Evolutionary conservation across 2,329 filamentous ascomycete species (phyloP).

Genomic region (Domatiomyces globalis): DNA sequence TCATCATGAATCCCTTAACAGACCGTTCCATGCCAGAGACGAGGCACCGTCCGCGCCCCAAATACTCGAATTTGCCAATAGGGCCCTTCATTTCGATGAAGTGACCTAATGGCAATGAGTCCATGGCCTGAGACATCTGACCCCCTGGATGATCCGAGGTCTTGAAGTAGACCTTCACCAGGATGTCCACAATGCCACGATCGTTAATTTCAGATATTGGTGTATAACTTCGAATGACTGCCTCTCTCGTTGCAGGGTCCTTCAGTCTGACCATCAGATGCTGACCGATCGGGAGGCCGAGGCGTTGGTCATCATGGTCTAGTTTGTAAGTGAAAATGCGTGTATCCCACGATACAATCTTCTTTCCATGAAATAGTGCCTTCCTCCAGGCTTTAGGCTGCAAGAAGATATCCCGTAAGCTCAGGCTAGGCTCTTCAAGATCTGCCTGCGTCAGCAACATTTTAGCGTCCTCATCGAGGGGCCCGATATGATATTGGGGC

Average conservation of each 20-base stretch:
- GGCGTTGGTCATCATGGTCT: constrained; percentile 51
- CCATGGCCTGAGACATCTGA: constrained; percentile 68
- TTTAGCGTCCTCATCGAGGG: constrained; percentile 48
- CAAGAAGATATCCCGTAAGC: constrained; percentile 50
- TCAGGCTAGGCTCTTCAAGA: constrained; percentile 26
- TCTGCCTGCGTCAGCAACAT: constrained; percentile 38
- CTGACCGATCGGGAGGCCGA: constrained; percentile 72
- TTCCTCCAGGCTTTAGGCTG: constrained; percentile 60
- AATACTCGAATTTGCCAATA: constrained; percentile 71
- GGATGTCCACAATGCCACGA: constrained; percentile 53
- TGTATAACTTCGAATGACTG: constrained; percentile 76
- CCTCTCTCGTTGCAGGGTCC: constrained; percentile 54
- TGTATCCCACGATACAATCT: constrained; percentile 59
- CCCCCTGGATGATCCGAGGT: constrained; percentile 47
- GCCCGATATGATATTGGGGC: constrained; percentile 69
- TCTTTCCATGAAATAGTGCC: constrained; percentile 54
- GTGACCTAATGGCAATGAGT: constrained; percentile 56
- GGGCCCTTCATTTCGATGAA: constrained; percentile 77
- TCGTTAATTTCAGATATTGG: constrained; percentile 55
- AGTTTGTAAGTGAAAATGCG: constrained; percentile 70
- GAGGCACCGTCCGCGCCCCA: constrained; percentile 49
- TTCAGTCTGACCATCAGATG: constrained; percentile 73
- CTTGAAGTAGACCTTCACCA: constrained; percentile 71
- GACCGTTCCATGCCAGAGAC: constrained; percentile 43
- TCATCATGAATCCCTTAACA: constrained; percentile 64